Base-by-base conservation (phyloP, 2,329 filamentous ascomycete species). In the Monilinia laxa region DNA sequence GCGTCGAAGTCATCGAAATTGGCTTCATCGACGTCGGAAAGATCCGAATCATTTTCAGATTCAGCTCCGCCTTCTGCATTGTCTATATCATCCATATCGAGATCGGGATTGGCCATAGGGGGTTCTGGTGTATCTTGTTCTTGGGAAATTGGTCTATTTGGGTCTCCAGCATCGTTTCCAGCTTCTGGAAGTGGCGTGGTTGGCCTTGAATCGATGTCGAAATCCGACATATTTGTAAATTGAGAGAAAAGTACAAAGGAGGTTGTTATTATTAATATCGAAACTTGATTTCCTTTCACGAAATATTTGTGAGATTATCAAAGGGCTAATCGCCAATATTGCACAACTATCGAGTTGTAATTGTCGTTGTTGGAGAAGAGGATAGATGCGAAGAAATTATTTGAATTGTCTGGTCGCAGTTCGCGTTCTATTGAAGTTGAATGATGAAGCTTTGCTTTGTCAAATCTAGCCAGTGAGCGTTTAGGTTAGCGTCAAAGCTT, bases 1-100 rank as follows among this genome's bases (percentile, higher is more conserved):
- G 86, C 85, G 70, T 90, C 87, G 77, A 90, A 90, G 69, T 90
- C 87, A 70, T 86, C 86, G 69, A 91, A 88, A 73, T 90, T 85
- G 65, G 88, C 83, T 73, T 89, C 88, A 73, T 90, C 88, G 69
- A 90, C 85, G 74, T 90, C 88, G 28, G 87, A 90, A 1, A 90
- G 82, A 51, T 88, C 86, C 10, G 75, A 75, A 58, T 81, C 80
- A 56, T 81, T 79, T n/a, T 79, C 77, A 55, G 77, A 67, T 56
- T 71, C 70, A 28, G 71, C 60, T 49, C 59, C 45, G 5, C 52
- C 64, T 20, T 67, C 64, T 42, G 64, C 68, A 58, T 72, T 71
- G 38, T 74, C 71, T n/a, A 65, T 54, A 55, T 74, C 71, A 57
- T 76, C 74, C 69, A 74, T 71, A 66, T 76, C 75, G 11, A 71